Evolutionary conservation across 257 asterid species (phyloP).

Genomic region (Solanum gracilifrons): DNA sequence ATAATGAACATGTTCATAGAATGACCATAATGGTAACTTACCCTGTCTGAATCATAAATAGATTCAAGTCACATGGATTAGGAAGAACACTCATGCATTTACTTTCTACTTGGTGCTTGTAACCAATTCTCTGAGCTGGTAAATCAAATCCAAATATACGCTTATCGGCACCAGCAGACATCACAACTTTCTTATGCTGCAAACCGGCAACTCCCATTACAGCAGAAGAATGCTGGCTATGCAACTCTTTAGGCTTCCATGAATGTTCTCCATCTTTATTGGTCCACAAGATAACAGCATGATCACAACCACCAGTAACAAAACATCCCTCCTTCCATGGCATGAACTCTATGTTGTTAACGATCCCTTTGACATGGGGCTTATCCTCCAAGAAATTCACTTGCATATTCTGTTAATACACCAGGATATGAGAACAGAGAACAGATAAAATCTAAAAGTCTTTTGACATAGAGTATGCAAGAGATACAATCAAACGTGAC

Average conservation of each 20-base stretch:
- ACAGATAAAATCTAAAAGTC: neutral
- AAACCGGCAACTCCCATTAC: conserved; percentile 93
- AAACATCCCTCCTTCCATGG: conserved; percentile 77
- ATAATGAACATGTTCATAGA: neutral
- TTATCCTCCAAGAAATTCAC: conserved; percentile 53
- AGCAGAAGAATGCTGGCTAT: conserved; percentile 71
- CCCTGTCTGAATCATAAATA: conserved; percentile 96
- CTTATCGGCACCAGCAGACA: conserved; percentile 87
- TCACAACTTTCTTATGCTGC: conserved; percentile 58
- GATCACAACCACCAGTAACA: conserved; percentile 89
- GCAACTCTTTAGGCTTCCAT: conserved; percentile 62
- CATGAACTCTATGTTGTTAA: conserved; percentile 77
- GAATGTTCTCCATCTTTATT: conserved; percentile 47
- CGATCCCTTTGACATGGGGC: conserved; percentile 78
- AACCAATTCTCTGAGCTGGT: conserved; percentile 39
- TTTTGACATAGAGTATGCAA: neutral
- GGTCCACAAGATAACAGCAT: conserved; percentile 74
- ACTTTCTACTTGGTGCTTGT: conserved; percentile 67
- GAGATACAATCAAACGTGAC: neutral
- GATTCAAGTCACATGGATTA: conserved; percentile 84
- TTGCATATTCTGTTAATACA: conserved; percentile 30
- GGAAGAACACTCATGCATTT: conserved; percentile 93
- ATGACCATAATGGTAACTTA: conserved; percentile 10
- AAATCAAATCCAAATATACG: conserved; percentile 61
- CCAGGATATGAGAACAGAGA: neutral